Percentiles rank a stretch among this genome's conserved stretches.
phyloP scores from a whole-genome alignment of 371 early-diverging fungal species.

The Apophysomyces ossiformis region DNA sequence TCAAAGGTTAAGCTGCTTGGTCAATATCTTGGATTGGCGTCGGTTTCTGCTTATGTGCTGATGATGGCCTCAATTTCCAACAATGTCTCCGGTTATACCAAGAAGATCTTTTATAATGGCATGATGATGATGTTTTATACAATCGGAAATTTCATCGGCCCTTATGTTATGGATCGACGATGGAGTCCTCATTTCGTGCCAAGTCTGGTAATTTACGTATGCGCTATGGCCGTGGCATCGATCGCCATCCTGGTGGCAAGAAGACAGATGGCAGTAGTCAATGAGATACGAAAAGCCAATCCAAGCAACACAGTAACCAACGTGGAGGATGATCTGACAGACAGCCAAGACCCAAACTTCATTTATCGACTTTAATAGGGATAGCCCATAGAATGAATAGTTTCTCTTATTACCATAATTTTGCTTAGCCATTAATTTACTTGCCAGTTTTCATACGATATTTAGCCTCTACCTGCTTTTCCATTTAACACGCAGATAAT shows the following conservation, averaged over 20 bases:
- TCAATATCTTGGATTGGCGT: constrained; percentile 34
- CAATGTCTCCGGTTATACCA: constrained; percentile 32
- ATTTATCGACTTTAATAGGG: constrained; percentile 30
- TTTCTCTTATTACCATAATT: neutral
- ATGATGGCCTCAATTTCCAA: constrained; percentile 29
- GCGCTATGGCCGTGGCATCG: constrained; percentile 14
- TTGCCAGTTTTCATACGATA: constrained; percentile 37
- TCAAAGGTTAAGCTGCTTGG: constrained; percentile 34
- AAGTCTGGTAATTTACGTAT: constrained; percentile 31
- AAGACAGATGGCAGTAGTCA: constrained; percentile 29
- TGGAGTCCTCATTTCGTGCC: constrained; percentile 35
- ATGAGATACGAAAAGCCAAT: constrained; percentile 18
- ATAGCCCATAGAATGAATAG: too few relatives aligned
- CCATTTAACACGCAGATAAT: too few relatives aligned
- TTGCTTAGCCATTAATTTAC: constrained; percentile 13
- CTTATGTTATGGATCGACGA: constrained; percentile 29
- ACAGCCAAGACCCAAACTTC: constrained; percentile 37
- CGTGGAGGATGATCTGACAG: constrained; percentile 39
- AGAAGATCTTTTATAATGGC: constrained; percentile 36
- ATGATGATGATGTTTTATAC: constrained; percentile 37
- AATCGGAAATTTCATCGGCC: constrained; percentile 24
- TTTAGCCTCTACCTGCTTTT: too few relatives aligned
- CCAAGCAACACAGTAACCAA: constrained; percentile 18
- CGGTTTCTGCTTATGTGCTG: constrained; percentile 34
- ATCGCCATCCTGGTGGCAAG: constrained; percentile 19